These are phyloP conservation scores for Handroanthus guayacan DNA, from an alignment of 257 asterid species.

Conservation along the genomic window DNA sequence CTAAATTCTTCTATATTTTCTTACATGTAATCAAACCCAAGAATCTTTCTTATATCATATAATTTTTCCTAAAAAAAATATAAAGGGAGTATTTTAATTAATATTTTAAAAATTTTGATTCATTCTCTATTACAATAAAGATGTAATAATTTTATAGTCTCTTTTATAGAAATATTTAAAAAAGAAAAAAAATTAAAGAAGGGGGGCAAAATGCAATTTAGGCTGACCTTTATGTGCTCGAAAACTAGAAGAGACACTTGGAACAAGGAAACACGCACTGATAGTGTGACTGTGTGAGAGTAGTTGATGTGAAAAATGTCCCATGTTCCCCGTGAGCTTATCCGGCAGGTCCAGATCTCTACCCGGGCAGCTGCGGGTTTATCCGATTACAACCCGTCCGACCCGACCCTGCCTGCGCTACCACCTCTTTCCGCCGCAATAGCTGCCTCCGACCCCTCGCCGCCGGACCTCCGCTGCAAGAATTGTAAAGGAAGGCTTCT, in stretches of 20 bases:
- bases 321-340: constrained; percentile 64
- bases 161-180: background rate
- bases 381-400: constrained; percentile 62
- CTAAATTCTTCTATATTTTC: too few relatives aligned
- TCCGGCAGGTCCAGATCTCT: constrained; percentile 67
- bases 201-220: background rate
- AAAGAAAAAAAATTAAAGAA: background rate
- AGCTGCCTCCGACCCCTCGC: constrained; percentile 65
- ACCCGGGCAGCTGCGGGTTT: constrained; percentile 75
- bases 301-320: constrained; percentile 49
- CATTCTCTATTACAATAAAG: too few relatives aligned
- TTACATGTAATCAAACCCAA: too few relatives aligned
- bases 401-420: constrained; percentile 59
- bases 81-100: too few relatives aligned
- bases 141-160: too few relatives aligned
- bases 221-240: background rate
- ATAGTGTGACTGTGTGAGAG: constrained; percentile 25
- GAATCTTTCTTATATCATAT: too few relatives aligned
- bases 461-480: constrained; percentile 69
- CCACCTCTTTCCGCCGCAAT: constrained; percentile 75
- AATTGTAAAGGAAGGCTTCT: constrained; percentile 80
- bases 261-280: constrained; percentile 14
- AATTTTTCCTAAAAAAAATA: too few relatives aligned
- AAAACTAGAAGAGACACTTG: background rate
- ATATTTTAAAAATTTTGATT: too few relatives aligned